These are phyloP conservation scores for Fusarium subglutinans DNA, from an alignment of 2,329 filamentous ascomycete genomes.

Conservation along the genomic window DNA sequence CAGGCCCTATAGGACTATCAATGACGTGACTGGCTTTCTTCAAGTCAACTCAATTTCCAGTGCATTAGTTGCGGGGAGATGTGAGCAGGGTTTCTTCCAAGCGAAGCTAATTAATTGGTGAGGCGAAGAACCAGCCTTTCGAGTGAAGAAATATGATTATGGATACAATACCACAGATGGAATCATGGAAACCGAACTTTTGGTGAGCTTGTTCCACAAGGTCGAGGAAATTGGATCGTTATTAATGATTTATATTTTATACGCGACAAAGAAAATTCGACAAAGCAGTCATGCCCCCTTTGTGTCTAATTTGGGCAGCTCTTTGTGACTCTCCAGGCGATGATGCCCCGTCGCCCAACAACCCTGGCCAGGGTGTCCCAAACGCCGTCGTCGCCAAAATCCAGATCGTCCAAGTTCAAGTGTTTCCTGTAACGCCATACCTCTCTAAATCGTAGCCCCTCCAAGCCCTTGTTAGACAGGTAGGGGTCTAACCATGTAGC, in stretches of 20 bases:
- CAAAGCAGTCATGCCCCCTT: constrained; percentile 6
- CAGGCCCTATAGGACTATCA: not conserved
- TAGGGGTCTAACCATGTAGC: constrained; percentile 75
- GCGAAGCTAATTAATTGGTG: not conserved
- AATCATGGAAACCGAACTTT: not conserved
- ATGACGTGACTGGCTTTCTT: constrained; percentile 21
- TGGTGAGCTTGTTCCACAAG: constrained; percentile 16
- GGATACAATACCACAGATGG: not conserved
- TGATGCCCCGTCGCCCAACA: constrained; percentile 69
- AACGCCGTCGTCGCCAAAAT: constrained; percentile 80
- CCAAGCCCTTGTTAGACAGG: constrained; percentile 65
- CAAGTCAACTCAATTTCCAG: constrained; percentile 4
- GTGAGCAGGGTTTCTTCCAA: constrained; percentile 5
- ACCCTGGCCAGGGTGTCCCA: constrained; percentile 76
- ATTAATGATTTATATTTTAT: constrained; percentile 34
- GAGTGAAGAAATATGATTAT: not conserved
- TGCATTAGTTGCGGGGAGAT: constrained; percentile 11
- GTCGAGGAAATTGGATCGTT: constrained; percentile 23
- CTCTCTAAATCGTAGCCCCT: constrained; percentile 71
- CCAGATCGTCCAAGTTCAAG: constrained; percentile 81
- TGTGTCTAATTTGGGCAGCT: constrained; percentile 55
- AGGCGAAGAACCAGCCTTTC: not conserved
- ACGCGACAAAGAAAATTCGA: constrained; percentile 1
- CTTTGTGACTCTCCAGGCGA: constrained; percentile 72
- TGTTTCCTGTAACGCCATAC: constrained; percentile 75